Percentiles rank a stretch among this genome's conserved stretches.
These are phyloP conservation scores for Endocladia muricata DNA, from an alignment of 31 red algal species.

Conservation along the genomic window DNA sequence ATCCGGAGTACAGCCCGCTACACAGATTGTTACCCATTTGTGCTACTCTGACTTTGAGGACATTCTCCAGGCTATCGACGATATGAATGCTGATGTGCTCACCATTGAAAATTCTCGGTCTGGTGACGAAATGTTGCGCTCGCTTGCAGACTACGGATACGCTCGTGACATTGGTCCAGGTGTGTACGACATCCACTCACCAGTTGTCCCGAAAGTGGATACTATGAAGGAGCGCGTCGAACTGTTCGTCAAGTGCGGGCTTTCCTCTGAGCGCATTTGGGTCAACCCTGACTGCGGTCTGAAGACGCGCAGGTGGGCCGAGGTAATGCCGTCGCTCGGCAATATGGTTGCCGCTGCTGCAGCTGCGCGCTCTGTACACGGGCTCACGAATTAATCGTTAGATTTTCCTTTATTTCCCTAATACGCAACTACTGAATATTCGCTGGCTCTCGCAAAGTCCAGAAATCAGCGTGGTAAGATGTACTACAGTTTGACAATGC, in stretches of 20 bases:
- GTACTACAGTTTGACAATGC: too few species aligned
- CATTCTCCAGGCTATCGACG: constrained; percentile 75
- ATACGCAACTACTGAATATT: too few species aligned
- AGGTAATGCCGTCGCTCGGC: constrained; percentile 63
- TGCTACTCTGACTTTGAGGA: constrained; percentile 94
- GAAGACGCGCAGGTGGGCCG: constrained; percentile 84
- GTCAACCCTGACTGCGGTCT: constrained; percentile 93
- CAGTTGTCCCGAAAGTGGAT: constrained; percentile 62
- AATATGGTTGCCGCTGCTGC: constrained; percentile 84
- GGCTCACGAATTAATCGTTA: too few species aligned
- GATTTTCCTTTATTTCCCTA: too few species aligned
- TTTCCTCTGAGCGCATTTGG: constrained; percentile 69
- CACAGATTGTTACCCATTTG: constrained; percentile 90
- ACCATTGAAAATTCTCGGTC: constrained; percentile 89
- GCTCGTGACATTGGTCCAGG: constrained; percentile 87
- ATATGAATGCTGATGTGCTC: constrained; percentile 84
- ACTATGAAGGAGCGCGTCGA: constrained; percentile 47
- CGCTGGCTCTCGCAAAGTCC: too few species aligned
- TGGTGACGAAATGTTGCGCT: constrained; percentile 68
- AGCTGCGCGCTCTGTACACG: constrained; percentile 29
- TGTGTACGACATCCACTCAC: constrained; percentile 93
- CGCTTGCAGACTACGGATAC: constrained; percentile 73
- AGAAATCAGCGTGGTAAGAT: too few species aligned
- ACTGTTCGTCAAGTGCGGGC: constrained; percentile 49
- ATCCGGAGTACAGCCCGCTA: constrained; percentile 52